Evolutionary conservation across 495 filamentous ascomycete genomes (phyloP), one percentile per base, ranked within the genome.

Genomic region (Trichoderma orchidacearum): DNA sequence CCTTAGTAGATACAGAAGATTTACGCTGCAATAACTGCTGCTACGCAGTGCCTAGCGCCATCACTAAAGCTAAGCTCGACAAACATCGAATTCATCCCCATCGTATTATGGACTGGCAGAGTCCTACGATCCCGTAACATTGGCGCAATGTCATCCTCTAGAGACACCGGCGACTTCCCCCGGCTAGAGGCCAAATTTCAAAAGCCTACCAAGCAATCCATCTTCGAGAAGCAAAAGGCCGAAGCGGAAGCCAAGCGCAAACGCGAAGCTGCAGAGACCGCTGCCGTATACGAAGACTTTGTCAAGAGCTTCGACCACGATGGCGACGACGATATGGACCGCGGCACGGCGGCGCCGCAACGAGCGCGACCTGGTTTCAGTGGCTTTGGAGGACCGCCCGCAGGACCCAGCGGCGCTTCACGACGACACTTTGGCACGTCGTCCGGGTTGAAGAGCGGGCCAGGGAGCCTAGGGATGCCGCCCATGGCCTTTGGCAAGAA

Each of bases 231-330:
- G 56, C 88, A 93, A 62, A 93, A 91, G 72, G 88, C 87, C 35
- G 91, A 95, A 66, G 90, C 88, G 30, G 89, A 96, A 74, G 92
- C 89, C 15, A 97, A 96, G 70, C 85, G 88, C 31, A 78, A 81
- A 61, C 80, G 89, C 56, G 92, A 95, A 69, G 85, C 85, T 66
- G 88, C 85, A 58, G 92, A 96, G 68, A 95, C 87, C 18, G 89
- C 87, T 31, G 92, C 91, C 8, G 92, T 89, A 13, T 88, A 89
- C 65, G 83, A 94, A 58, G 88, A 92, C 60, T 96, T 95, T 65
- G 83, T 93, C 58, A 92, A 93, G 64, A 89, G 84, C 25, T 95
- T 96, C 60, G 88, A 88, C 35, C 83, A 86, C 64, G 75, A 78
- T 5, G 72, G 73, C 12, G 65, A 70, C 25, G 61, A 69, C 18